Base-by-base conservation (phyloP, 2,329 filamentous ascomycete species). In the Neofusicoccum kwambonambiense region DNA sequence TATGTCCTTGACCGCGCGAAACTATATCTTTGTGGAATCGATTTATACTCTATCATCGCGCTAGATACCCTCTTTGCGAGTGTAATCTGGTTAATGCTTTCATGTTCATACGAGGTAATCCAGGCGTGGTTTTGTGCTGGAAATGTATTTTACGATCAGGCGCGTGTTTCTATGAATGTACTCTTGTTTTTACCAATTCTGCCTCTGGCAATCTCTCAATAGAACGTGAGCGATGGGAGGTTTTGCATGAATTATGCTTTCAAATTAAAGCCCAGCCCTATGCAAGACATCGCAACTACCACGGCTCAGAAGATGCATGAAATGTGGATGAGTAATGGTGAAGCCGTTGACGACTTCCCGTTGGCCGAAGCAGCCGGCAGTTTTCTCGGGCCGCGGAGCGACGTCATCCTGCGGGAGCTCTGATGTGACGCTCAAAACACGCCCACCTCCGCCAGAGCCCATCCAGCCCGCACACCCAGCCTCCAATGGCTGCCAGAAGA, bases 371-470 rank as follows among this genome's bases (percentile, higher is more conserved):
- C 50, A 34, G 31, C n/a, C 61, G 61, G 61, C 39, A 35, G n/a
- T 47, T 60, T 19, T 6, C 39, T 60, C 56, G 56, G 61, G 39
- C 50, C 50, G 42, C 50, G 11, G 50, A 12, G 39, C 49, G 41
- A 64, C 51, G 61, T 54, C 61, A 54, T 64, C 34, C n/a, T 52
- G 61, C 50, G 17, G 61, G 42, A 64, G 61, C 61, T 64, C 61
- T 63, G 39, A 44, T 52, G 47, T 17, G 19, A 60, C 31, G n/a
- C 37, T 37, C 37, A 27, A 63, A 64, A 31, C 61, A 45, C 39
- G 15, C 19, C 37, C 22, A 35, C 27, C 49, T 52, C 60, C 17
- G 9, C 41, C 11, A 27, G 11, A 19, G 15, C 47, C 27, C 35
- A 9, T 27, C 22, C 39, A 45, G 9, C 13, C 27, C 39, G 35